These are phyloP conservation scores for Spathaspora hagerdaliae DNA, from an alignment of 805 yeast species.

Conservation along the genomic window DNA sequence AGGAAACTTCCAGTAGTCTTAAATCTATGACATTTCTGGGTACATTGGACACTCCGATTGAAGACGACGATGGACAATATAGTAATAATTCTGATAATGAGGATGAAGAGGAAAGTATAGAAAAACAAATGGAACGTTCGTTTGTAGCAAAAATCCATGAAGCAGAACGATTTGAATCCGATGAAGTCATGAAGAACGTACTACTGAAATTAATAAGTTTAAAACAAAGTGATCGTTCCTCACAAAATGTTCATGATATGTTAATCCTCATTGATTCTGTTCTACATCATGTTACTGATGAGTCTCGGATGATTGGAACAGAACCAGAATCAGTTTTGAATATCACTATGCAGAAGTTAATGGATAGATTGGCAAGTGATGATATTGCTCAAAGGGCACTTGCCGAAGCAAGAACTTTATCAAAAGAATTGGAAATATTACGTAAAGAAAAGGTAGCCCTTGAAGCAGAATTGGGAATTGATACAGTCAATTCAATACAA, in stretches of 20 bases:
- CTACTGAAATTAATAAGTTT: conserved; percentile 19
- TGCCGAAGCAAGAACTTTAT: conserved; percentile 24
- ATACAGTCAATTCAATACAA: conserved; percentile 15
- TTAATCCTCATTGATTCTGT: conserved; percentile 28
- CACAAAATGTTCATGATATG: conserved; percentile 20
- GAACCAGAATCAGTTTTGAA: conserved; percentile 26
- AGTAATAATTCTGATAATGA: neutral
- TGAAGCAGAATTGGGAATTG: conserved; percentile 18
- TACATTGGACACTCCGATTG: neutral
- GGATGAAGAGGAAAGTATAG: neutral
- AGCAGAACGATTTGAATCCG: neutral
- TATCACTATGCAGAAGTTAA: conserved; percentile 28
- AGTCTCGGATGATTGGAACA: conserved; percentile 15
- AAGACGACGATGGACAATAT: neutral
- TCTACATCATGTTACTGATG: conserved; percentile 26
- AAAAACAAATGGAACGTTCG: too few species aligned
- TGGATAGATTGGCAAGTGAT: conserved; percentile 31
- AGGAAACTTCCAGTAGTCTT: neutral
- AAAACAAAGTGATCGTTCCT: conserved; percentile 20
- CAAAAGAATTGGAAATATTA: conserved; percentile 16
- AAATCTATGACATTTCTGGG: neutral
- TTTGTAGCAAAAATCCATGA: too few species aligned
- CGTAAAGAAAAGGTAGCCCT: conserved; percentile 18
- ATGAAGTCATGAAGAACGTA: conserved; percentile 16
- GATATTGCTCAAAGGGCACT: conserved; percentile 33